A percentile compares a stretch with the other conserved stretches of the same genome.
Conservation (phyloP, 805 yeast genomes). For the Sugiyamaella americana region DNA sequence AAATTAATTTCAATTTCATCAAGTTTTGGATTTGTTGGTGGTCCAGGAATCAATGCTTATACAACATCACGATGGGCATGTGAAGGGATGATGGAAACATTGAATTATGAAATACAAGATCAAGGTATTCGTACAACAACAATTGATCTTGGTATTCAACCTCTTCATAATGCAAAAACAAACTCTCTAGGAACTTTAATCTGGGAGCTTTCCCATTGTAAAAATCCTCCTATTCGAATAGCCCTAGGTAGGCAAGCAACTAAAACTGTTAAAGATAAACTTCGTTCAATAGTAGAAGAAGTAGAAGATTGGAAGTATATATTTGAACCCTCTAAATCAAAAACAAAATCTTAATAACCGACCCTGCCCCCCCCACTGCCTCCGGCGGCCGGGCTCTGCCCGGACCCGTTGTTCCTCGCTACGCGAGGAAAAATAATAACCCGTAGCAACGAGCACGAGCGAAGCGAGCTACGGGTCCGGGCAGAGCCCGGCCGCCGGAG, state of each 20-base stretch:
- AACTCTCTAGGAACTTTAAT: slow-evolving; percentile 19
- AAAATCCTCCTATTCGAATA: slow-evolving; percentile 27
- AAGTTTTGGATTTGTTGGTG: slow-evolving; percentile 26
- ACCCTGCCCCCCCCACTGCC: neutral
- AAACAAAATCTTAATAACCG: neutral
- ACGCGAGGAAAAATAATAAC: no score
- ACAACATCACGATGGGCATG: slow-evolving; percentile 29
- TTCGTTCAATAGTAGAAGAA: slow-evolving; percentile 30
- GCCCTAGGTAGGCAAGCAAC: slow-evolving; percentile 26
- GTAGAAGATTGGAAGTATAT: slow-evolving; percentile 35
- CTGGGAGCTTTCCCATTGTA: slow-evolving; percentile 27
- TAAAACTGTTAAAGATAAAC: slow-evolving; percentile 24
- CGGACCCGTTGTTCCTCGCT: no score
- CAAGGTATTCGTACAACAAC: slow-evolving; percentile 15
- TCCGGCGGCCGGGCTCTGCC: no score
- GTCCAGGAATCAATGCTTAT: slow-evolving; percentile 28
- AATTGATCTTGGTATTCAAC: slow-evolving; percentile 17
- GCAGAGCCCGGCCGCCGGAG: no score
- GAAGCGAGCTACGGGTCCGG: no score
- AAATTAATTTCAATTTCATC: slow-evolving; percentile 15
- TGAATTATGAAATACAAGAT: slow-evolving; percentile 25
- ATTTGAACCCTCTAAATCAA: slow-evolving; percentile 17
- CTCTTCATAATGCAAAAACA: slow-evolving; percentile 19
- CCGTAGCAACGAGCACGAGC: no score
- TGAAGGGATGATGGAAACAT: slow-evolving; percentile 30